Conservation (phyloP, 2,329 filamentous ascomycete species). For the Ophiostoma australiae region DNA sequence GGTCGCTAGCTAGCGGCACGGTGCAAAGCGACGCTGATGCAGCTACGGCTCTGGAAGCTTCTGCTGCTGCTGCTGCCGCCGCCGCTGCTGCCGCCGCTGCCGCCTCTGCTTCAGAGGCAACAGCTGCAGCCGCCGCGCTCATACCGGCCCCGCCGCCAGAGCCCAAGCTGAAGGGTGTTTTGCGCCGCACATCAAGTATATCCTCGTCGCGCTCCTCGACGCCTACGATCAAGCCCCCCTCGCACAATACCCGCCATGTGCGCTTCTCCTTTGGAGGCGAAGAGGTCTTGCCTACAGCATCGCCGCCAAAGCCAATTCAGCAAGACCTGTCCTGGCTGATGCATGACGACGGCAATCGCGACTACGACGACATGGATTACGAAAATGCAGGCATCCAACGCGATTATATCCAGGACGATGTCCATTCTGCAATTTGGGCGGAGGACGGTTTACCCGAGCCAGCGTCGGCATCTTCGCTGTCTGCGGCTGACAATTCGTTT, state of each 20-base stretch:
- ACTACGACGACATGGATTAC: not conserved
- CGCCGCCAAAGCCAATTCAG: slow-evolving; percentile 37
- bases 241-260: slow-evolving; percentile 44
- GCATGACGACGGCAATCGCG: slow-evolving; percentile 18
- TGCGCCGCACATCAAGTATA: slow-evolving; percentile 52
- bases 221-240: not conserved
- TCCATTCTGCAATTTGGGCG: not conserved
- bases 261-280: slow-evolving; percentile 58
- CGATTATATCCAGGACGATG: not conserved
- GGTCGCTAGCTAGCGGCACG: not conserved
- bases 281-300: slow-evolving; percentile 57
- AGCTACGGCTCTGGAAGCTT: slow-evolving; percentile 18
- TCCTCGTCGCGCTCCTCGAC: slow-evolving; percentile 31
- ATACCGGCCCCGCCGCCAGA: slow-evolving; percentile 23
- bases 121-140: slow-evolving; percentile 19
- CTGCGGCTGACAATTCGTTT: slow-evolving; percentile 29
- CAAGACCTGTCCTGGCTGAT: slow-evolving; percentile 26
- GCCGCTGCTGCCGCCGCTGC: slow-evolving; percentile 23
- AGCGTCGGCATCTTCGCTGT: not conserved
- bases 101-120: slow-evolving; percentile 17
- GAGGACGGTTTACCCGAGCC: not conserved
- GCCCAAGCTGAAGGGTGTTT: slow-evolving; percentile 51
- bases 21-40: slow-evolving; percentile 14
- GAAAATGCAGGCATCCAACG: not conserved
- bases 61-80: not conserved